phyloP scores from a whole-genome alignment of 306 rosid species.

The Lithocarpus polystachyus region DNA sequence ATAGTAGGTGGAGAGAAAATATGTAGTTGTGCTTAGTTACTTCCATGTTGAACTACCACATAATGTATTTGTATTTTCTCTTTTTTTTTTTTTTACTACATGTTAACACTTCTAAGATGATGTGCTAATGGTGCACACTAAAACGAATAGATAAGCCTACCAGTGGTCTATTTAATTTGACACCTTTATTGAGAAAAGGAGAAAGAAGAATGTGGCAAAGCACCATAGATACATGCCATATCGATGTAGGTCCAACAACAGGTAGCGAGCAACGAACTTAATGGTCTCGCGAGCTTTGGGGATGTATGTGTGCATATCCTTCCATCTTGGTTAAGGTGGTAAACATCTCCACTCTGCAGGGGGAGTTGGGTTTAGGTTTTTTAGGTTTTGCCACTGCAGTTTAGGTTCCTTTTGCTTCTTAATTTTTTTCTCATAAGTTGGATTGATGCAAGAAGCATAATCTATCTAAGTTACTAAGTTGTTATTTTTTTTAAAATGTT shows the following conservation, averaged over 20 bases:
- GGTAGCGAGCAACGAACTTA: background rate
- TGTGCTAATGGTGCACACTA: background rate
- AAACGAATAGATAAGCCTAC: conserved; percentile 1
- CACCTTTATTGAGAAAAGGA: conserved; percentile 61
- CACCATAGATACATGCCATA: conserved; percentile 77
- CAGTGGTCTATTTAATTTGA: conserved; percentile 14
- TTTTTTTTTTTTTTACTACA: background rate
- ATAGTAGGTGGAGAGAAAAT: background rate
- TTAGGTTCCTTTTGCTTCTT: too few species aligned
- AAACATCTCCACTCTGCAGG: background rate
- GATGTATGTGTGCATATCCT: background rate
- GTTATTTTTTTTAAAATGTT: too few species aligned
- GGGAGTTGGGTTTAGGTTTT: background rate
- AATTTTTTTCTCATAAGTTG: too few species aligned
- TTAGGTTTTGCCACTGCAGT: background rate
- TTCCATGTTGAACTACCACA: background rate
- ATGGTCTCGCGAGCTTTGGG: background rate
- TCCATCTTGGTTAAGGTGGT: background rate
- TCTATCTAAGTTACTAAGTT: too few species aligned
- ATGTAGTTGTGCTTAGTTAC: background rate
- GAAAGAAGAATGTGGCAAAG: conserved; percentile 84
- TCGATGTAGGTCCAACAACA: conserved; percentile 43
- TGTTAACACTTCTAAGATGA: background rate
- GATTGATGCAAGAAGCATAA: too few species aligned
- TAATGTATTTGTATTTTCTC: background rate